Conservation (phyloP, 352 stramenopile species). For the Phytophthora melonis region DNA sequence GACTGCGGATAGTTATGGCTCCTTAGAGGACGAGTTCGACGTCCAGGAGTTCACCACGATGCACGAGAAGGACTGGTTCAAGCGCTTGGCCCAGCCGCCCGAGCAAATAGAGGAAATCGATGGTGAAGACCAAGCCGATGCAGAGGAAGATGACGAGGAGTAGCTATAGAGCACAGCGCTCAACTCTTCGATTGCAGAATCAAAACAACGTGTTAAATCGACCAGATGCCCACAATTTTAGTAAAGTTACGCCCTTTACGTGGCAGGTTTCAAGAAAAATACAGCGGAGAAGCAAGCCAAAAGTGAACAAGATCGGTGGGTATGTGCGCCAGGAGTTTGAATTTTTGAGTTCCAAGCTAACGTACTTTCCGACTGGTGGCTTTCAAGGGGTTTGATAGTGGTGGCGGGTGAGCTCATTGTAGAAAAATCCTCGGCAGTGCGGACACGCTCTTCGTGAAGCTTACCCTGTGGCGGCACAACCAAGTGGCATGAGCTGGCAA, state of each 20-base stretch:
- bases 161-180: not conserved
- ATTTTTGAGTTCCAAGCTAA: not conserved
- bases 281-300: not conserved
- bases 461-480: not conserved
- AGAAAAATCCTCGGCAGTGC: not conserved
- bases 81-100: constrained; percentile 56
- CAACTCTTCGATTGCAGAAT: not conserved
- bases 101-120: constrained; percentile 45
- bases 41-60: constrained; percentile 64
- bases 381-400: too few species aligned
- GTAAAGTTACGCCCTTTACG: too few species aligned
- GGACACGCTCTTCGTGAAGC: not conserved
- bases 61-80: constrained; percentile 65
- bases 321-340: not conserved
- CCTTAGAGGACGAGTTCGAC: constrained; percentile 81
- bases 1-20: constrained; percentile 81
- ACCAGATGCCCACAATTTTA: not conserved
- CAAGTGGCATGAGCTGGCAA: constrained; percentile 15
- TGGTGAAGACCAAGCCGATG: not conserved
- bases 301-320: not conserved
- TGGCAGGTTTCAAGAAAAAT: not conserved
- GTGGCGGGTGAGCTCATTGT: not conserved
- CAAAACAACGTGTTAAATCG: not conserved
- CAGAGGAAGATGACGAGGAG: constrained; percentile 10
- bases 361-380: not conserved